phyloP scores from a whole-genome alignment of 441 rosid genomes.

The Populus hybrid region DNA sequence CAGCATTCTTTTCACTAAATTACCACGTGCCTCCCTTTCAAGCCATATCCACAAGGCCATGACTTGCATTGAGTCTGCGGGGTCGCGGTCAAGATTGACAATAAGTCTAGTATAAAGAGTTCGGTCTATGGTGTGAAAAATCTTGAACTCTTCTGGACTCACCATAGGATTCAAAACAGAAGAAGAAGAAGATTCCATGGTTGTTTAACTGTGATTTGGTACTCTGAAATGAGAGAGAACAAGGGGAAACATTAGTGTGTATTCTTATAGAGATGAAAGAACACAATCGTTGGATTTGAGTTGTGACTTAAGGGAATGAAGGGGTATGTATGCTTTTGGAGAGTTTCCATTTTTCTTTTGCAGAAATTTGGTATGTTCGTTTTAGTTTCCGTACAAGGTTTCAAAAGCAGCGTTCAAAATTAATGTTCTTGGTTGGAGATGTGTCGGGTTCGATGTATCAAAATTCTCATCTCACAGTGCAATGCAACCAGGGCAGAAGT shows the following conservation, averaged over 20 bases:
- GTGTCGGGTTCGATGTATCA: background rate
- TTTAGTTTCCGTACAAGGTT: constrained; percentile 13
- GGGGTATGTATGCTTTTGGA: constrained; percentile 1
- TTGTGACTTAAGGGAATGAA: constrained; percentile 11
- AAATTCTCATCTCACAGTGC: background rate
- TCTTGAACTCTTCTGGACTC: constrained; percentile 36
- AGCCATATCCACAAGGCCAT: constrained; percentile 60
- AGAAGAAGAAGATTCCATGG: constrained; percentile 12
- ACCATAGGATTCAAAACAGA: background rate
- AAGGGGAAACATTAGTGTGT: background rate
- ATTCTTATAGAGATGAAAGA: constrained; percentile 3
- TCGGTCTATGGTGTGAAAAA: constrained; percentile 54
- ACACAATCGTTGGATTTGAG: background rate
- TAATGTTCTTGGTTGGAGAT: background rate
- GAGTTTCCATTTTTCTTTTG: constrained; percentile 14
- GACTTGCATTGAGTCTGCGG: constrained; percentile 42
- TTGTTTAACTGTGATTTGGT: background rate
- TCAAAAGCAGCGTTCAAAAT: background rate
- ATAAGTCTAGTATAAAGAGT: constrained; percentile 45
- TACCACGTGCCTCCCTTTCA: constrained; percentile 26
- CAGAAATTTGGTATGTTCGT: constrained; percentile 4
- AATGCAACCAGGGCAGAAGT: background rate
- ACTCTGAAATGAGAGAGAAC: background rate
- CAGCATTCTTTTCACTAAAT: constrained; percentile 28
- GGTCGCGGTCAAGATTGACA: constrained; percentile 37